These are phyloP conservation scores for Polysphondylium violaceum DNA, from an alignment of 78 protist genomes.

Conservation along the genomic window DNA sequence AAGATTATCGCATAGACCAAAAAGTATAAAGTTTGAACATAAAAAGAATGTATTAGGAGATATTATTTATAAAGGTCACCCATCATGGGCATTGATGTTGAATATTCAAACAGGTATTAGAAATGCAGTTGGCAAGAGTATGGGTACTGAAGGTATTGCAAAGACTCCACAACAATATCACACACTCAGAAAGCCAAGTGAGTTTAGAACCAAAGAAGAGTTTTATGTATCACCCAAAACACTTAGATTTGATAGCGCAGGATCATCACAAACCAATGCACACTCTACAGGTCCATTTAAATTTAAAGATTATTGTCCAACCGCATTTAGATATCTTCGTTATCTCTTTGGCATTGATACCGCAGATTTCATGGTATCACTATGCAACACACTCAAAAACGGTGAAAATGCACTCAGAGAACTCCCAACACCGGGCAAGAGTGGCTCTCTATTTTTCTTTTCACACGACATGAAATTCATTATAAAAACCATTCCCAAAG, in stretches of 20 bases:
- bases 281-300: slow-evolving; percentile 82
- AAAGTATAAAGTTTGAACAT: slow-evolving; percentile 49
- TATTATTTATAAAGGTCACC: slow-evolving; percentile 77
- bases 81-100: slow-evolving; percentile 80
- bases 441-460: slow-evolving; percentile 90
- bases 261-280: slow-evolving; percentile 60
- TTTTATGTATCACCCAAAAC: slow-evolving; percentile 67
- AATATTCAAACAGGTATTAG: slow-evolving; percentile 80
- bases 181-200: slow-evolving; percentile 42
- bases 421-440: slow-evolving; percentile 95
- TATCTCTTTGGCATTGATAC: slow-evolving; percentile 79
- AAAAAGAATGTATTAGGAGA: slow-evolving; percentile 73
- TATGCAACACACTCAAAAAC: slow-evolving; percentile 50
- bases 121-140: slow-evolving; percentile 76
- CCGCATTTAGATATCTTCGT: slow-evolving; percentile 78
- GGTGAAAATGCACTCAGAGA: slow-evolving; percentile 63
- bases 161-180: slow-evolving; percentile 50
- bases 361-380: slow-evolving; percentile 77
- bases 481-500: slow-evolving; percentile 93
- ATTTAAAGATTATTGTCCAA: slow-evolving; percentile 87
- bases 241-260: slow-evolving; percentile 43
- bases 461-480: slow-evolving; percentile 89
- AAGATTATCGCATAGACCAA: slow-evolving; percentile 71
- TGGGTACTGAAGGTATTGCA: neutral
- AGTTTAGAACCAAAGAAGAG: slow-evolving; percentile 27